Evolutionary conservation across 768 basidiomycete genomes (phyloP), one percentile per base, ranked within the genome.

Genomic region (Pleurotus citrinopileatus): DNA sequence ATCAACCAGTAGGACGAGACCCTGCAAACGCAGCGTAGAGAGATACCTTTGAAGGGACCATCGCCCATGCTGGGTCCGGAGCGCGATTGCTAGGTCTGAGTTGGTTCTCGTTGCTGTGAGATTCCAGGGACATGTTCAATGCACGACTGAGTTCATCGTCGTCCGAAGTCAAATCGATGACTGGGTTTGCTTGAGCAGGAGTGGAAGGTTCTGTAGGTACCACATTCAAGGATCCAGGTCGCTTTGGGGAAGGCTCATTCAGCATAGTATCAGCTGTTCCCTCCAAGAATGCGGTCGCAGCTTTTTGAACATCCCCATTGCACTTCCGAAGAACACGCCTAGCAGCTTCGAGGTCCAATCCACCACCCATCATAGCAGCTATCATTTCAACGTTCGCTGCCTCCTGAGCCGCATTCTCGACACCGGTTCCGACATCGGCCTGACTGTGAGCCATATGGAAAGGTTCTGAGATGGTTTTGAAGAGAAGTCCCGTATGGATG

Each of bases 1-100:
- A 51, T 29, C 17, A 34, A 56, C 51, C 34, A 26, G 42, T 22
- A 37, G 8, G 26, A 17, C 9, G 20, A 32, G 32, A 47, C 29
- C n/a, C 46, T 19, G n/a, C 46, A 9, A 8, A n/a, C 27, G 19
- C 27, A 29, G 17, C 10, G 28, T 45, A 17, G 9, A 5, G 61
- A 65, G 65, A 62, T 70, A 87, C 87, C 63, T 86, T 82, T 4
- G 86, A 82, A 17, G 82, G 80, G 6, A 88, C 86, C 63, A 89
- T 66, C 45, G 84, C 83, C 87, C 87, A 89, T 52, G 75, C 77
- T 1, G 84, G 79, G 63, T 88, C 75, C 1, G 87, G 76, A 3
- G 83, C 76, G 37, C 87, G 75, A 34, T 82, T 71, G 56, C 78
- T 84, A 13, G 85, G 83, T 0, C 81, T 76, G 65, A 88, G 83